These are phyloP conservation scores for Cornus suecica DNA, from an alignment of 148 eudicot genomes.

Conservation along the genomic window DNA sequence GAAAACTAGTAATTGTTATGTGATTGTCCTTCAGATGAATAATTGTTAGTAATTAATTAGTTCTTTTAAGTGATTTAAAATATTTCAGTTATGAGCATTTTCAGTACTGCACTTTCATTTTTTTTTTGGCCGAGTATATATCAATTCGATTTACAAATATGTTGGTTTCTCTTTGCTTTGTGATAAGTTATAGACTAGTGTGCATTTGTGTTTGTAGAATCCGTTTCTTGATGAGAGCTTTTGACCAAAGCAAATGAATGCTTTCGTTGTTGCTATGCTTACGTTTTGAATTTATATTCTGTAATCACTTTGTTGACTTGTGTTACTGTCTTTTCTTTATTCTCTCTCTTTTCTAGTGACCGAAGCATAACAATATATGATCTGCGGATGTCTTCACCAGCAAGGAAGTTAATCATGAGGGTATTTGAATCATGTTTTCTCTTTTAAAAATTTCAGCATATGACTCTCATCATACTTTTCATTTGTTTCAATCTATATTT, in stretches of 20 bases:
- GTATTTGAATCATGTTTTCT: slow-evolving; percentile 27
- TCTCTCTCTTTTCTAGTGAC: slow-evolving; percentile 45
- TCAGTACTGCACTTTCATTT: neutral
- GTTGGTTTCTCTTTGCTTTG: neutral
- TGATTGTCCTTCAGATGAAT: neutral
- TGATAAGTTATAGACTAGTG: neutral
- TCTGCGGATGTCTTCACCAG: slow-evolving; percentile 77
- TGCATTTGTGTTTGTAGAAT: neutral
- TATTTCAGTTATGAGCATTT: neutral
- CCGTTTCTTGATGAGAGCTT: neutral
- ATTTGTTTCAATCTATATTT: too few relatives aligned
- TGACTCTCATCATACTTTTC: neutral
- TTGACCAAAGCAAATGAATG: neutral
- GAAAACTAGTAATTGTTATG: neutral
- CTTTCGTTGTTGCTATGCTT: neutral
- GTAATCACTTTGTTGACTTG: neutral
- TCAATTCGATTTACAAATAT: neutral
- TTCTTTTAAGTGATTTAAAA: neutral
- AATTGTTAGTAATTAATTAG: neutral
- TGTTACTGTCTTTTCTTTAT: neutral
- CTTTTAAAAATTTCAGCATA: neutral
- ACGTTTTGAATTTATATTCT: neutral
- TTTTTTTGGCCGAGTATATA: neutral
- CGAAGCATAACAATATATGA: slow-evolving; percentile 92
- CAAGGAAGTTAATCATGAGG: slow-evolving; percentile 83